phyloP scores from a whole-genome alignment of 2,329 filamentous ascomycete genomes.

The Pseudogymnoascus sp. region DNA sequence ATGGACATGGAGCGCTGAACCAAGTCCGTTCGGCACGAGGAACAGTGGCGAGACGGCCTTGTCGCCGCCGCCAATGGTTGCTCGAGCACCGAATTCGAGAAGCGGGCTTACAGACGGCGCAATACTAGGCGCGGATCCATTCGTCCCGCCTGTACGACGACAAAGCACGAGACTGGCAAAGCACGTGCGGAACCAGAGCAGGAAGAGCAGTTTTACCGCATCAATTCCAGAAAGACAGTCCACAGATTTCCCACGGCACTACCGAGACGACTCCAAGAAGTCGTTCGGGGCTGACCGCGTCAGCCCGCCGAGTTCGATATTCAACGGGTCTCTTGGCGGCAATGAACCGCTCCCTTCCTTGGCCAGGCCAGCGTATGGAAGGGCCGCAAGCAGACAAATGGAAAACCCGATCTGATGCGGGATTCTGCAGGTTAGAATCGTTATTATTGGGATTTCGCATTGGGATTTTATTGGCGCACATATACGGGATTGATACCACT shows the following conservation, averaged over 20 bases:
- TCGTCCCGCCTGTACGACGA: conserved; percentile 47
- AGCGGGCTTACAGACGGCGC: conserved; percentile 56
- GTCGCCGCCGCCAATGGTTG: conserved; percentile 43
- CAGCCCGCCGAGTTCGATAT: conserved; percentile 3
- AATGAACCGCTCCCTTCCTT: background rate
- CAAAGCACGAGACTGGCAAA: conserved; percentile 51
- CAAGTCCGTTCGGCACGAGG: conserved; percentile 28
- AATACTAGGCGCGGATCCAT: conserved; percentile 55
- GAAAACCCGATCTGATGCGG: background rate
- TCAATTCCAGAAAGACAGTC: background rate
- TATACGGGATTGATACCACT: background rate
- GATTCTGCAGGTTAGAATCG: conserved; percentile 4
- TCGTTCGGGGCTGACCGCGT: background rate
- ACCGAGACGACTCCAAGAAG: conserved; percentile 1
- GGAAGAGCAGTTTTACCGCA: conserved; percentile 27
- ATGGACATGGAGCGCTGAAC: conserved; percentile 7
- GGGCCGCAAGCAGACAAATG: background rate
- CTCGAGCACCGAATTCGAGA: conserved; percentile 56
- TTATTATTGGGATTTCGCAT: conserved; percentile 3
- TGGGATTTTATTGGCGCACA: background rate
- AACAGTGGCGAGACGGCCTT: conserved; percentile 11
- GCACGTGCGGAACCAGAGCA: conserved; percentile 27
- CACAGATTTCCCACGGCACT: background rate
- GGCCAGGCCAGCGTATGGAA: background rate
- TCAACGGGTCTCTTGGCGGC: background rate